Conservation (phyloP, 139 green algal genomes). For the Astrephomene gubernaculifera region DNA sequence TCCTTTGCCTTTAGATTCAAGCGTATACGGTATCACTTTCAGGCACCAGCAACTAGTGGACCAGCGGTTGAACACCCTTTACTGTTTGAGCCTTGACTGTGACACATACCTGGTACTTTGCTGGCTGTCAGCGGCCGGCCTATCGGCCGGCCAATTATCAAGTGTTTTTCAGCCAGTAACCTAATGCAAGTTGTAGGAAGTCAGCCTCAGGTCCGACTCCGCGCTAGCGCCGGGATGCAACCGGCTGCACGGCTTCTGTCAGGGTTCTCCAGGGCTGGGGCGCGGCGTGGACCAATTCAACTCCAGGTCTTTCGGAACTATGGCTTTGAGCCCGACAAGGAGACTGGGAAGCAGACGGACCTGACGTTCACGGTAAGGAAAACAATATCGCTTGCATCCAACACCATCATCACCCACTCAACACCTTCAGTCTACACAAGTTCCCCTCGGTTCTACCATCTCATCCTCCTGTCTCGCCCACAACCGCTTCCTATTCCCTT, state of each 20-base stretch:
- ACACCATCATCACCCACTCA: neutral
- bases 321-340: slow-evolving; percentile 8
- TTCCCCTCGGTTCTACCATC: neutral
- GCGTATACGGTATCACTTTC: too few relatives aligned
- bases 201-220: neutral
- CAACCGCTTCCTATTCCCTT: neutral
- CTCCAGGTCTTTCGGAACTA: slow-evolving; percentile 4
- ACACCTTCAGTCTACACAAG: neutral
- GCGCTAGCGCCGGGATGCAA: neutral
- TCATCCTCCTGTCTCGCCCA: neutral
- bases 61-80: too few relatives aligned
- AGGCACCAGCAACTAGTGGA: too few relatives aligned
- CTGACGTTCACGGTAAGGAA: slow-evolving; percentile 27
- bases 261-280: neutral
- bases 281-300: neutral
- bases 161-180: neutral
- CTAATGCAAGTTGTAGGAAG: neutral
- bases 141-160: neutral
- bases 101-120: too few relatives aligned
- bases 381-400: neutral
- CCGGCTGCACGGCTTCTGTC: slow-evolving; percentile 7
- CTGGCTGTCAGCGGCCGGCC: too few relatives aligned
- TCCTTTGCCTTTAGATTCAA: too few relatives aligned
- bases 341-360: neutral
- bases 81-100: too few relatives aligned